Evolutionary conservation across 176 grass and related monocot species (phyloP).

Genomic region (Zea mays): Zm-B73-REFERENCE-NAM-5.0 NC_050100.1:67001001-67001500

Average conservation of each 20-base stretch:
- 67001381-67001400: neutral
- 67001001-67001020: neutral
- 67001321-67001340: neutral
- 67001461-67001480: neutral
- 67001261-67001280: too few species aligned
- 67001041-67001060: neutral
- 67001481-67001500: neutral
- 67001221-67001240: too few species aligned
- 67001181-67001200: too few species aligned
- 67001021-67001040: neutral
- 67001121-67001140: too few species aligned
- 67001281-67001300: too few species aligned
- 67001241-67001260: too few species aligned
- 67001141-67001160: too few species aligned
- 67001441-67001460: neutral
- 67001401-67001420: neutral
- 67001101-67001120: too few species aligned
- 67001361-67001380: neutral
- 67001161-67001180: too few species aligned
- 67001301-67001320: neutral
- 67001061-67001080: neutral
- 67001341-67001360: neutral
- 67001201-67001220: too few species aligned
- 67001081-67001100: neutral
- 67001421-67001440: neutral